Evolutionary conservation across 495 filamentous ascomycete genomes (phyloP), one percentile per base, ranked within the genome.

Genomic region (Umbilicaria muhlenbergii): DNA sequence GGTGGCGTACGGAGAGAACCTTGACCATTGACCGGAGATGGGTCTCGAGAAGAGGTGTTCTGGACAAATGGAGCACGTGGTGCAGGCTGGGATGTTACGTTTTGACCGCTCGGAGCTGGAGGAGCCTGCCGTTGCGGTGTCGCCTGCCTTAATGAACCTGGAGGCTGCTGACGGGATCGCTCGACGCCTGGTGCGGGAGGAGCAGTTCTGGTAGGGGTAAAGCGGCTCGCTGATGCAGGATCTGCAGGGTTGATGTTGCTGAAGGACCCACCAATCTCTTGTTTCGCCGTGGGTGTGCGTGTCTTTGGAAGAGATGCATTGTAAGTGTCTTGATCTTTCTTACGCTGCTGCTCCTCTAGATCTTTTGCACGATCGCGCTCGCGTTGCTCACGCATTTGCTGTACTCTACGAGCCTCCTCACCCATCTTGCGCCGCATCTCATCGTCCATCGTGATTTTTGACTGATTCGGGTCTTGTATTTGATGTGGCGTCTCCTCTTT

Each of bases 221-320:
- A 95, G 41, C 87, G 75, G 37, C 66, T 61, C 18, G 65, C 51
- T 46, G 72, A 67, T 24, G 68, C 58, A 33, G 75, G 49, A 15
- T 70, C 60, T 16, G 60, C 50, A 14, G 64, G 55, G 3, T 61
- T 53, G 19, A 60, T 56, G 37, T 58, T 65, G 37, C 69, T 67
- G 36, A 76, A 72, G 50, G 80, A 82, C 11, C 81, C 79, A 46
- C 80, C 81, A 50, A 89, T 60, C 60, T 94, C 87, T 59, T 94
- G 87, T 54, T 94, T 81, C n/a, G 85, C 86, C 28, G 86, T 55
- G 0, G 84, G 82, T 3, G 71, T 61, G 45, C 81, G 78, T 11
- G 70, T 71, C 62, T 92, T 78, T 13, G 87, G 86, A 36, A 94
- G 56, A 12, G 81, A 81, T n/a, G 81, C 78, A 59, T 94, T 91